Evolutionary conservation across 768 basidiomycete species (phyloP), one percentile per base, ranked within the genome.

Genomic region (Pleurotus platypus): DNA sequence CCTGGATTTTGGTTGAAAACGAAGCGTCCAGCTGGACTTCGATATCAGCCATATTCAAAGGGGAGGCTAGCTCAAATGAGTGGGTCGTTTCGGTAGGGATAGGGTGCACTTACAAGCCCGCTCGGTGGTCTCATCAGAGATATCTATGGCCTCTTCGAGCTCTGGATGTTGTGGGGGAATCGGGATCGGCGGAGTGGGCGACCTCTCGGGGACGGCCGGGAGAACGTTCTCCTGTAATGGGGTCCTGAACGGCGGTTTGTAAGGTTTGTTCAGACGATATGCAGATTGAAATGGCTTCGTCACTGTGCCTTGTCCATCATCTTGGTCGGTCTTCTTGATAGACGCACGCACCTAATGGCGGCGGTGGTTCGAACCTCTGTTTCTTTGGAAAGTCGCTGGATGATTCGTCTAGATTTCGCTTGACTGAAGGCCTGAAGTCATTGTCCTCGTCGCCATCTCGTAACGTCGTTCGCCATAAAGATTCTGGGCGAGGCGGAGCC

Each of bases 211-310:
- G n/a, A 15, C 16, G 30, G 42, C 6, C 42, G 7, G 30, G 30
- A 35, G 30, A 35, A 35, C 9, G 30, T 35, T 35, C 20, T 27
- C 20, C 6, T 20, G 35, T 7, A 62, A 42, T 5, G 69, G 65
- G 0, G 63, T 65, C 50, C 63, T 74, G 62, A 71, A 72, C 1
- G 77, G 72, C 1, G 65, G 64, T 55, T 70, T 74, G 63, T 78
- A 79, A 2, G 84, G 85, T 63, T 82, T 85, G 43, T 63, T 73
- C 50, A 84, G 61, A 54, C 61, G 62, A 22, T 61, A 63, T 0
- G 67, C 72, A 6, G 81, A 82, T 48, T 61, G 65, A 62, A 78
- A 71, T 3, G 79, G 75, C 60, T 73, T 80, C 6, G 82, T 83
- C 12, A 78, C 82, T 81, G 61, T 18, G 35, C 9, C 20, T 18